Conservation (phyloP, 2,329 filamentous ascomycete species). For the Acarospora socialis region DNA sequence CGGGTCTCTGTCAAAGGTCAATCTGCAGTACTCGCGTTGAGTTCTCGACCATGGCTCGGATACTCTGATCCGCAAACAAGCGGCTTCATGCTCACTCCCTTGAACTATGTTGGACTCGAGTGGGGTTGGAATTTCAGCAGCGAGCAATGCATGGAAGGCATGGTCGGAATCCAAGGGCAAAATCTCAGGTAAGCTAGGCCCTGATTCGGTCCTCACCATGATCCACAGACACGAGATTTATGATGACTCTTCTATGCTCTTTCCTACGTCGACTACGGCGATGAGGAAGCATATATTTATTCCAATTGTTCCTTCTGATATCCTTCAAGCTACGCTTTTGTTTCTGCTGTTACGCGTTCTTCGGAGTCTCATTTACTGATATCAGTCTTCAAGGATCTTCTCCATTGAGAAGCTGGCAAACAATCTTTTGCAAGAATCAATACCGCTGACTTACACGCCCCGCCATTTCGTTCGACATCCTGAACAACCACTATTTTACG, state of each 20-base stretch:
- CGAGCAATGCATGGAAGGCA: slow-evolving; percentile 82
- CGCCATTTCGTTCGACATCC: slow-evolving; percentile 78
- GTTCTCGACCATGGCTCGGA: slow-evolving; percentile 88
- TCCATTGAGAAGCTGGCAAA: slow-evolving; percentile 75
- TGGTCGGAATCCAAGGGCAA: slow-evolving; percentile 84
- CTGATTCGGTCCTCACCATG: slow-evolving; percentile 17
- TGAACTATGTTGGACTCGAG: slow-evolving; percentile 77
- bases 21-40: slow-evolving; percentile 75
- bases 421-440: slow-evolving; percentile 73
- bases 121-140: slow-evolving; percentile 96
- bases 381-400: slow-evolving; percentile 53
- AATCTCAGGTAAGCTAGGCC: slow-evolving; percentile 57
- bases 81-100: slow-evolving; percentile 78
- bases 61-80: slow-evolving; percentile 81
- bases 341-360: slow-evolving; percentile 21
- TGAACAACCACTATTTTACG: slow-evolving; percentile 79
- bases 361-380: slow-evolving; percentile 3
- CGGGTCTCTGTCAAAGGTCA: slow-evolving; percentile 77
- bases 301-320: slow-evolving; percentile 98
- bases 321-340: slow-evolving; percentile 17
- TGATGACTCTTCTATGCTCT: slow-evolving; percentile 50
- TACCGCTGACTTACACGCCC: slow-evolving; percentile 80
- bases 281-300: slow-evolving; percentile 35
- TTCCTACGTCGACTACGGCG: slow-evolving; percentile 22
- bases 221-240: slow-evolving; percentile 22